These are phyloP conservation scores for Pseudogymnoascus sp. DNA, from an alignment of 2,329 filamentous ascomycete species.

Conservation along the genomic window DNA sequence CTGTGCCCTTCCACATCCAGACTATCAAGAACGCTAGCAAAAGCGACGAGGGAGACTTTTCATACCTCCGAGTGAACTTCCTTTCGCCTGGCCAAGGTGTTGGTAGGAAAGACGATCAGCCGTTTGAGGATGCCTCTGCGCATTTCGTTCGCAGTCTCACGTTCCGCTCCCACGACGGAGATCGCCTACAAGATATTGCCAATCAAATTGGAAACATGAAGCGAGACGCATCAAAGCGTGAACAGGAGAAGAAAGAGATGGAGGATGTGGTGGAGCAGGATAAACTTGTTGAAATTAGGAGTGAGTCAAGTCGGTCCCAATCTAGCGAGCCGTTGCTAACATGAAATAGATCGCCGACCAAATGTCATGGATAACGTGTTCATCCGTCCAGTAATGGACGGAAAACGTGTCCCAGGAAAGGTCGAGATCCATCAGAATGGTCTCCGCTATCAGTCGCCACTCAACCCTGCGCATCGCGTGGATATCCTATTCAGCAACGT, in stretches of 20 bases:
- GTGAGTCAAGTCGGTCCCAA: slow-evolving; percentile 40
- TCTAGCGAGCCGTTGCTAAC: slow-evolving; percentile 31
- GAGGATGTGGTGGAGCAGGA: slow-evolving; percentile 99
- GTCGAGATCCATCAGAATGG: slow-evolving; percentile 98
- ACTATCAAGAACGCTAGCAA: slow-evolving; percentile 99
- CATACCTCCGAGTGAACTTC: slow-evolving; percentile 94
- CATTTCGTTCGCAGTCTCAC: slow-evolving; percentile 96
- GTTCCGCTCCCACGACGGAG: slow-evolving; percentile 82
- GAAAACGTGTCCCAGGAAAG: slow-evolving; percentile 90
- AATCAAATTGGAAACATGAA: slow-evolving; percentile 94
- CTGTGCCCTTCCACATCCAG: slow-evolving; percentile 94
- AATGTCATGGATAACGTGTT: slow-evolving; percentile 89
- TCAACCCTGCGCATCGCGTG: slow-evolving; percentile 73
- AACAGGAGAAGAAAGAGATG: slow-evolving; percentile 99
- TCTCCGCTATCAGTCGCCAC: slow-evolving; percentile 83
- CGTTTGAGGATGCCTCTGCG: slow-evolving; percentile 90
- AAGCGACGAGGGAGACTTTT: slow-evolving; percentile 89
- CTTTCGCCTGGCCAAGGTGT: slow-evolving; percentile 95
- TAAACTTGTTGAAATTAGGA: slow-evolving; percentile 89
- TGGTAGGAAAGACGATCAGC: slow-evolving; percentile 92
- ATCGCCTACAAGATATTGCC: slow-evolving; percentile 82
- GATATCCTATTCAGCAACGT: slow-evolving; percentile 97
- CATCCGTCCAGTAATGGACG: slow-evolving; percentile 89
- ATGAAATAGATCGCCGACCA: slow-evolving; percentile 70
- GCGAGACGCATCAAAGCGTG: slow-evolving; percentile 81